phyloP scores from a whole-genome alignment of 192 early-diverging fungal species.

The Linderina pennispora region DNA sequence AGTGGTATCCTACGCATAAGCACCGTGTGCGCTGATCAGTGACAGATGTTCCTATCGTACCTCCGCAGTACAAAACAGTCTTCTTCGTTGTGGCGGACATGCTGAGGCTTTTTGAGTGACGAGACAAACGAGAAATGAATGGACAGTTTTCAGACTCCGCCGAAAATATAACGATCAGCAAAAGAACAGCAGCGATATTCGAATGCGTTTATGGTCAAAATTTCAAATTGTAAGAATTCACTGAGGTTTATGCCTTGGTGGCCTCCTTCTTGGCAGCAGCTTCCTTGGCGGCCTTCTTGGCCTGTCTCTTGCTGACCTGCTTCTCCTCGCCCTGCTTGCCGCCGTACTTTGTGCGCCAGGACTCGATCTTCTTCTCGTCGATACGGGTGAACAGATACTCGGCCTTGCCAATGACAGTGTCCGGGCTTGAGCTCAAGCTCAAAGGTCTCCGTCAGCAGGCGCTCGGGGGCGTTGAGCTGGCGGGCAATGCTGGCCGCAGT shows the following conservation, averaged over 20 bases:
- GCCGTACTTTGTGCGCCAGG: slow-evolving; percentile 74
- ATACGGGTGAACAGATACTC: slow-evolving; percentile 91
- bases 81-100: not conserved
- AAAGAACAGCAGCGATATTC: no score
- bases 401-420: slow-evolving; percentile 76
- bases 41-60: no score
- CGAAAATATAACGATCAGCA: no score
- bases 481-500: slow-evolving; percentile 71
- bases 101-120: no score
- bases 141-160: no score
- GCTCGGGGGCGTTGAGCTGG: slow-evolving; percentile 79
- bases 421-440: slow-evolving; percentile 69
- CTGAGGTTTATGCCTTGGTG: not conserved
- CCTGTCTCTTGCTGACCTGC: not conserved
- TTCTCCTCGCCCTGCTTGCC: slow-evolving; percentile 35
- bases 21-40: no score
- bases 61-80: slow-evolving; percentile 28
- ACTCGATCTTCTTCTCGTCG: slow-evolving; percentile 77
- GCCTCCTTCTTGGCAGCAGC: not conserved
- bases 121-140: no score
- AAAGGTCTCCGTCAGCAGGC: slow-evolving; percentile 73
- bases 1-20: no score
- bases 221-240: no score
- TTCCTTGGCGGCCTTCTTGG: slow-evolving; percentile 4
- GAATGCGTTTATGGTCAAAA: no score